A percentile compares a stretch with the other conserved stretches of the same genome.
Conservation (phyloP, 148 eudicot species). For the Limonium bicolor region DNA sequence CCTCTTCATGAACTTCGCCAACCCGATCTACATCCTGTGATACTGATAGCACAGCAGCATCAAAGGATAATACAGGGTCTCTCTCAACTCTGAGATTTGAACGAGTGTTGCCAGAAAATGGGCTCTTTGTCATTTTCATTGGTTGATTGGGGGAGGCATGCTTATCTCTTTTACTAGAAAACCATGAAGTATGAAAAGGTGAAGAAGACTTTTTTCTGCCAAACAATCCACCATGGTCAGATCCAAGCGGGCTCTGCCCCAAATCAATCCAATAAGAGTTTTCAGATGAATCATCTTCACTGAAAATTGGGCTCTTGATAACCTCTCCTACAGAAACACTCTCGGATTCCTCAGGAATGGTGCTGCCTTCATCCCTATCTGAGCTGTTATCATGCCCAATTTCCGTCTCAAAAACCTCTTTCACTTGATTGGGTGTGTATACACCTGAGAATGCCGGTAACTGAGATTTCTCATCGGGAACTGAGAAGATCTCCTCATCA, state of each 20-base stretch:
- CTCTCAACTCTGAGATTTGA: neutral
- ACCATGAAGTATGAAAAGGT: slow-evolving; percentile 59
- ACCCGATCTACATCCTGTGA: slow-evolving; percentile 41
- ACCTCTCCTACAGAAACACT: slow-evolving; percentile 84
- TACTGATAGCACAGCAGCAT: slow-evolving; percentile 84
- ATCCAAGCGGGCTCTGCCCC: slow-evolving; percentile 82
- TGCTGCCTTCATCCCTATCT: slow-evolving; percentile 78
- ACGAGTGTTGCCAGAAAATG: slow-evolving; percentile 27
- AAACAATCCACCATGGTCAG: slow-evolving; percentile 32
- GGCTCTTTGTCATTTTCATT: slow-evolving; percentile 29
- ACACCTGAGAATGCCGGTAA: slow-evolving; percentile 98
- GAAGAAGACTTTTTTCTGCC: slow-evolving; percentile 28
- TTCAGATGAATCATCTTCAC: slow-evolving; percentile 94
- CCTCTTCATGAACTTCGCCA: slow-evolving; percentile 53
- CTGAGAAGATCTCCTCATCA: slow-evolving; percentile 42
- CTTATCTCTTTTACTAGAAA: slow-evolving; percentile 27
- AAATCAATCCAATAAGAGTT: slow-evolving; percentile 93
- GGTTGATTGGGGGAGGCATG: slow-evolving; percentile 41
- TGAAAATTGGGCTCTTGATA: slow-evolving; percentile 92
- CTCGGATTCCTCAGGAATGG: slow-evolving; percentile 82
- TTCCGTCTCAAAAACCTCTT: slow-evolving; percentile 89
- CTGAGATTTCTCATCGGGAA: slow-evolving; percentile 36
- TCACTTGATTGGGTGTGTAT: slow-evolving; percentile 73
- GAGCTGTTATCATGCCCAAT: slow-evolving; percentile 79
- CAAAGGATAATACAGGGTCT: slow-evolving; percentile 51